These are phyloP conservation scores for Talaromyces sp. DNA, from an alignment of 2,329 filamentous ascomycete species.

Conservation along the genomic window DNA sequence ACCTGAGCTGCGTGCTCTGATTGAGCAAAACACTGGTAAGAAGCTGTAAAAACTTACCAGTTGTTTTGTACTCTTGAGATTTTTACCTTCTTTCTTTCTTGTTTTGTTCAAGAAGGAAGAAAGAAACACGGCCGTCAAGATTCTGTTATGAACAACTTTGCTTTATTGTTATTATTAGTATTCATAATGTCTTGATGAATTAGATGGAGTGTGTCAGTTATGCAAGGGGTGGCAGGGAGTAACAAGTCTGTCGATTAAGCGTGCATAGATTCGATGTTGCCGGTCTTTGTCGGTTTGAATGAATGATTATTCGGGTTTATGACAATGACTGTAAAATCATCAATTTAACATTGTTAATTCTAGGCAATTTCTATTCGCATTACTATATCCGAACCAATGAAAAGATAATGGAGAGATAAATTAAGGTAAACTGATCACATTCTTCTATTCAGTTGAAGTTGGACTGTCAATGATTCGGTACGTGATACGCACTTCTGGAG, in stretches of 20 bases:
- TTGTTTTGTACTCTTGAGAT: background rate
- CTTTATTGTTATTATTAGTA: background rate
- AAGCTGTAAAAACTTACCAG: background rate
- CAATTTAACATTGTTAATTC: background rate
- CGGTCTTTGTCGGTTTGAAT: background rate
- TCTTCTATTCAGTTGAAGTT: background rate
- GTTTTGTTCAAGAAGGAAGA: background rate
- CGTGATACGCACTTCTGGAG: background rate
- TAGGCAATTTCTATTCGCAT: background rate
- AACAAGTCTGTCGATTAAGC: background rate
- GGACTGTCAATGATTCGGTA: background rate
- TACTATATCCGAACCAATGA: background rate
- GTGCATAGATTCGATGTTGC: background rate
- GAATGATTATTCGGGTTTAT: background rate
- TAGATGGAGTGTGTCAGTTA: background rate
- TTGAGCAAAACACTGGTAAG: constrained; percentile 37
- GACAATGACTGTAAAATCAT: background rate
- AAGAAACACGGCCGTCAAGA: background rate
- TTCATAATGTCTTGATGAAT: background rate
- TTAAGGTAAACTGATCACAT: background rate
- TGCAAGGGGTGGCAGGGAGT: background rate
- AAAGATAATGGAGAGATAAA: background rate
- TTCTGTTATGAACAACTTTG: background rate
- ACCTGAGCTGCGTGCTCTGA: constrained; percentile 47
- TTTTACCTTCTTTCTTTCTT: background rate